Base-by-base conservation (phyloP, 352 stramenopile species). In the Globisporangium cystogenes region DNA sequence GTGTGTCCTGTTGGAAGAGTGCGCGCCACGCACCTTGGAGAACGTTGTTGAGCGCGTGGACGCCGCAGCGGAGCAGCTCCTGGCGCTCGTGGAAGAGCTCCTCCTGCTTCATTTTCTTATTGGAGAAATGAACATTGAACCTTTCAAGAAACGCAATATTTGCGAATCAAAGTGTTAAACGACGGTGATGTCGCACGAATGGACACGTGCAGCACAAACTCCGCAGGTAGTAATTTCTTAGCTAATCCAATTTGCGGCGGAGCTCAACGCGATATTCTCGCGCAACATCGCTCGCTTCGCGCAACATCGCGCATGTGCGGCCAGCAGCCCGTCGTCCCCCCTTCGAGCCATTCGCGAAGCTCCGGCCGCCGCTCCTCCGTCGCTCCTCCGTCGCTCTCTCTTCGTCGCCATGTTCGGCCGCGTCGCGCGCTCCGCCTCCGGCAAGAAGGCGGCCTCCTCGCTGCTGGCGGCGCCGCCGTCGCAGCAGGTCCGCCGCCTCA, bases 401-500 rank as follows among this genome's bases (percentile, higher is more conserved):
- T 8, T 7, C 7, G 11, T 15, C 21, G 47, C 12, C 45, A 89
- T 89, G 78, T 79, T 89, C 53, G 59, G 71, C 60, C 75, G 71
- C 40, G 64, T 80, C 51, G 50, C 82, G 54, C 72, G 73, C 60
- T 60, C 57, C 43, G 46, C 33, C 35, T 49, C 33, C 45, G 44
- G 42, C 46, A 59, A 59, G 44, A 59, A 59, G 52, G 52, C 52
- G 33, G 59, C 72, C 43, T 65, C 64, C 48, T 56, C 64, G 62
- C 66, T 88, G 52, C 59, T 87, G 51, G 67, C 72, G 55, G 56
- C 85, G 51, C 79, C 81, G 4, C 76, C 79, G 55, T 59, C 53
- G 61, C 74, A 85, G 59, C 80, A 90, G 64, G 66, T 93, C 57
- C 86, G 90, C 51, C 79, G 86, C 57, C 75, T 98, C 23, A 98